A percentile compares a stretch with the other conserved stretches of the same genome.
These are phyloP conservation scores for Sporisorium graminicola DNA, from an alignment of 1,284 basidiomycete species.

Conservation along the genomic window DNA sequence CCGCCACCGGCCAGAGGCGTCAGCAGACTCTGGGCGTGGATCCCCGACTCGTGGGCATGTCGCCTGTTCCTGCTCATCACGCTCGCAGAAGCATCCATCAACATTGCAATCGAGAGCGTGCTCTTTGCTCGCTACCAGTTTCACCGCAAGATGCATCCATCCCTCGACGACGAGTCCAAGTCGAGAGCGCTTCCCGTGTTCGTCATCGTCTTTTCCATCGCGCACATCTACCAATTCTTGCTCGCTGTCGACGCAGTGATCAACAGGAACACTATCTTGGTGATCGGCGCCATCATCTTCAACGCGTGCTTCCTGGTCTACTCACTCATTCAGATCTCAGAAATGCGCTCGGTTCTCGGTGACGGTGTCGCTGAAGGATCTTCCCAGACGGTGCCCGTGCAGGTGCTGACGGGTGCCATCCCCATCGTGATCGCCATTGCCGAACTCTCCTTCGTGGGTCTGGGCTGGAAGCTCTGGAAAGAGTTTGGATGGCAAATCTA, in stretches of 20 bases:
- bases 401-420: conserved; percentile 59
- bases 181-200: conserved; percentile 56
- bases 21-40: conserved; percentile 41
- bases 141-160: conserved; percentile 39
- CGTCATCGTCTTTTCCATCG: conserved; percentile 60
- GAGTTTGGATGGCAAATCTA: conserved; percentile 66
- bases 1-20: conserved; percentile 37
- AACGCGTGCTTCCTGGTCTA: conserved; percentile 61
- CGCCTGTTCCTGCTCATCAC: conserved; percentile 59
- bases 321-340: conserved; percentile 60
- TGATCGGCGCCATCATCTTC: conserved; percentile 59
- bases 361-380: conserved; percentile 56
- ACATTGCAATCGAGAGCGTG: conserved; percentile 60
- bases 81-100: conserved; percentile 52
- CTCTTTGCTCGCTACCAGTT: conserved; percentile 54
- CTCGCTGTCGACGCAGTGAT: conserved; percentile 58
- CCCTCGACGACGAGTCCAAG: conserved; percentile 42
- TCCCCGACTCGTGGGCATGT: conserved; percentile 53
- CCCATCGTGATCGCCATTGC: conserved; percentile 58
- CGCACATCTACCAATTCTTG: conserved; percentile 59
- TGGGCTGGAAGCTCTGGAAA: conserved; percentile 57
- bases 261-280: conserved; percentile 61
- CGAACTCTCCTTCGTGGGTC: conserved; percentile 47
- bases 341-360: conserved; percentile 60
- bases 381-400: conserved; percentile 59